A percentile compares a stretch with the other conserved stretches of the same genome.
Evolutionary conservation across 2,329 filamentous ascomycete species (phyloP).

Genomic region (Phyllosticta paracitricarpa): DNA sequence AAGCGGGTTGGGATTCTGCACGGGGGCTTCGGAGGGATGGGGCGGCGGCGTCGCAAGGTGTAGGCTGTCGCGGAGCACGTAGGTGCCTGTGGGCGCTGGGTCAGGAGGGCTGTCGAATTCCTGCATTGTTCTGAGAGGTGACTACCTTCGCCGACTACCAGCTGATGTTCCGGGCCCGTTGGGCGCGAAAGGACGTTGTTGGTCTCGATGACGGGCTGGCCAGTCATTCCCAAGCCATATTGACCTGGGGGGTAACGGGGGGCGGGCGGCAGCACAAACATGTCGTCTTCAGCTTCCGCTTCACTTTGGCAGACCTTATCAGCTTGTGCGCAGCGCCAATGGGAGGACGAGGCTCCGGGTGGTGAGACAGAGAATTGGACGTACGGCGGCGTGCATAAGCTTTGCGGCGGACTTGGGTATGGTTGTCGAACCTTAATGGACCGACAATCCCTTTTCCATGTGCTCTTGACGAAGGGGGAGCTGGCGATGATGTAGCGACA

Average conservation of each 20-base stretch:
- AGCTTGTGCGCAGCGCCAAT: constrained; percentile 6
- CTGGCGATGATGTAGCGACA: constrained; percentile 9
- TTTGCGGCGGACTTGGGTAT: not conserved
- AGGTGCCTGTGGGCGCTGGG: constrained; percentile 55
- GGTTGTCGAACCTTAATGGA: not conserved
- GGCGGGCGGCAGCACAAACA: constrained; percentile 10
- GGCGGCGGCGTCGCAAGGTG: constrained; percentile 89
- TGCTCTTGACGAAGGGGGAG: not conserved
- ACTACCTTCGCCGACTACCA: constrained; percentile 85
- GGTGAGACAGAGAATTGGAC: not conserved
- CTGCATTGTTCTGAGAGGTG: constrained; percentile 3
- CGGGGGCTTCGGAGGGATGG: constrained; percentile 84
- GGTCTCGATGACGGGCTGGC: constrained; percentile 64
- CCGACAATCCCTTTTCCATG: not conserved
- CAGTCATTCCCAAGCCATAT: constrained; percentile 30
- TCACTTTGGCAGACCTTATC: constrained; percentile 1
- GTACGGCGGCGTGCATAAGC: constrained; percentile 5
- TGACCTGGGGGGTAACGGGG: constrained; percentile 58
- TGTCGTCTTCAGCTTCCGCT: constrained; percentile 1
- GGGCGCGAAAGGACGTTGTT: constrained; percentile 81
- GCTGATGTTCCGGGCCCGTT: constrained; percentile 72
- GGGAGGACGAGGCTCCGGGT: constrained; percentile 4
- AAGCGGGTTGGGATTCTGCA: constrained; percentile 81
- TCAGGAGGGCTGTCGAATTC: constrained; percentile 13
- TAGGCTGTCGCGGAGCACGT: constrained; percentile 81